Evolutionary conservation across 2,329 filamentous ascomycete species (phyloP).

Genomic region (Stemphylium lycopersici): DNA sequence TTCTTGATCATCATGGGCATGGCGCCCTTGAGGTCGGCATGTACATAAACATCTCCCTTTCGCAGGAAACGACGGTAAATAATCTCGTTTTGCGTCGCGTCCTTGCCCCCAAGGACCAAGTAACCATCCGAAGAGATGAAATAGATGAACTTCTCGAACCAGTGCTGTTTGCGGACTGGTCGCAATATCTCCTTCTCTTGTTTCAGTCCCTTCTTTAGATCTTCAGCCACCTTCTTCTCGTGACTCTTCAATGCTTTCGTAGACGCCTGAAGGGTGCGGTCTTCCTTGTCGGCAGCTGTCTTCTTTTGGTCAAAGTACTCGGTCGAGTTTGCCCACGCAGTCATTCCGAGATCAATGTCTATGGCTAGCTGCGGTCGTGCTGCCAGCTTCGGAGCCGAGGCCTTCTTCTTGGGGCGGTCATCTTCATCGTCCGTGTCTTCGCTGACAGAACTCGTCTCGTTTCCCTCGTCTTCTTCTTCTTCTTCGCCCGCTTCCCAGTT

Average conservation of each 20-base stretch:
- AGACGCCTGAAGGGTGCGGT: constrained; percentile 83
- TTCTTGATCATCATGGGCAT: constrained; percentile 91
- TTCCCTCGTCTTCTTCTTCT: constrained; percentile 61
- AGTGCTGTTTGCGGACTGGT: constrained; percentile 80
- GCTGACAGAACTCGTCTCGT: constrained; percentile 69
- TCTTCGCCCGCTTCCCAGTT: constrained; percentile 68
- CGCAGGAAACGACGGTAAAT: constrained; percentile 86
- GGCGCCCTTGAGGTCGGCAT: constrained; percentile 86
- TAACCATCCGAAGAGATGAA: constrained; percentile 97
- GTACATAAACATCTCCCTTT: constrained; percentile 89
- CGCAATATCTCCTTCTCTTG: constrained; percentile 88
- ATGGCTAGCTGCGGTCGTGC: constrained; percentile 64
- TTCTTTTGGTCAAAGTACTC: constrained; percentile 93
- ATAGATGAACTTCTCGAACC: constrained; percentile 98
- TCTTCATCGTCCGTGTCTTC: constrained; percentile 67
- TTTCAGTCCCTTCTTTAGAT: constrained; percentile 86
- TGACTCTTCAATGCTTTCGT: constrained; percentile 84
- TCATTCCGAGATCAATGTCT: constrained; percentile 82
- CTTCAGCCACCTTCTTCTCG: constrained; percentile 83
- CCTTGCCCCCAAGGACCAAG: constrained; percentile 85
- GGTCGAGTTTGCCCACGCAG: constrained; percentile 86
- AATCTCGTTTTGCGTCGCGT: constrained; percentile 87
- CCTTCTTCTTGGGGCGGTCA: constrained; percentile 56
- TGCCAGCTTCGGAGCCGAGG: constrained; percentile 38
- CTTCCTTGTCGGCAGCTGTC: constrained; percentile 81